Evolutionary conservation across 495 filamentous ascomycete species (phyloP), one percentile per base, ranked within the genome.

Genomic region (Immersiella caudata): DNA sequence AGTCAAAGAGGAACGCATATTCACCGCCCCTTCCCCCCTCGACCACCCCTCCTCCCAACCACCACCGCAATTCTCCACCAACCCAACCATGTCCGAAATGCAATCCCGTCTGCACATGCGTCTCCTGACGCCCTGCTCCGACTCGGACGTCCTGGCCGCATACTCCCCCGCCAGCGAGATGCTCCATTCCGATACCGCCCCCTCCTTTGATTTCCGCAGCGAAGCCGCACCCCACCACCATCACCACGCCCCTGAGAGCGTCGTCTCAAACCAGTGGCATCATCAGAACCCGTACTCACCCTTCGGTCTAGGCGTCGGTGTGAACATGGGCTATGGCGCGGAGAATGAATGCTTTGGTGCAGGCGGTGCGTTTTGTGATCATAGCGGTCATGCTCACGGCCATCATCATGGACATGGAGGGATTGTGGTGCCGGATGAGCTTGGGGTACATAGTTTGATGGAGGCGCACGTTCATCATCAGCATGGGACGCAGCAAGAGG

Each of bases 61-160:
- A 71, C 62, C 9, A 60, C 54, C 16, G 56, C 26, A 11, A 21
- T 64, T n/a, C 29, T 33, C 27, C 29, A 29, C 14, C 27, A 64
- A 1, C 68, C 64, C 50, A 22, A 68, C 67, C 16, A 61, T 58
- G 61, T 70, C 21, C 52, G 75, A 68, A 68, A 55, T 64, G 25
- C 61, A 64, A n/a, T 25, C 69, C 9, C 66, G 72, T 52, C 62
- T 50, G 24, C 69, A 74, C 24, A 73, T 72, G 33, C 71, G 80
- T 18, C 70, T 81, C 3, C 76, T 82, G 27, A 84, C 82, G 0
- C 82, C 82, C 1, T 77, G 74, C 73, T 81, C 78, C 74, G 82
- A 84, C 57, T 73, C 71, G 0, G 82, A 83, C 57, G 56, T 72
- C n/a, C 71, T 76, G 21, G 68, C 66, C 14, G 60, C 72, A 6